Evolutionary conservation across 192 early-diverging fungal species (phyloP).

Genomic region (Pilaira anomala): DNA sequence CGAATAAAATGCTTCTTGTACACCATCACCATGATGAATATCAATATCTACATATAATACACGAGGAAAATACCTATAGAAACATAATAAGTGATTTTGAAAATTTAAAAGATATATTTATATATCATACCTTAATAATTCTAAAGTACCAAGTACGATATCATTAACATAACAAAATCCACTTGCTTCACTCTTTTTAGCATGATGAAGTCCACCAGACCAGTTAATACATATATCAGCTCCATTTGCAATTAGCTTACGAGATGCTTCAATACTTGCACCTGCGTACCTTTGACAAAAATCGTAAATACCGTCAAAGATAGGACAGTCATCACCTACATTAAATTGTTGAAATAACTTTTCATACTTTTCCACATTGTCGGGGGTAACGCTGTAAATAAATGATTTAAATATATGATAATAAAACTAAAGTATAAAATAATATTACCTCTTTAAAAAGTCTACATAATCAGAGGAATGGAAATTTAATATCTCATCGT

Average conservation of each 20-base stretch:
- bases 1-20: conserved; percentile 92
- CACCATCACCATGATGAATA: conserved; percentile 97
- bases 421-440: not conserved
- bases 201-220: conserved; percentile 97
- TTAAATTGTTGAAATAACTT: conserved; percentile 73
- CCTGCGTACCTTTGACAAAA: conserved; percentile 92
- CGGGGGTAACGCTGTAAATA: conserved; percentile 59
- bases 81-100: not conserved
- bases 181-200: conserved; percentile 79
- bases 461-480: conserved; percentile 96
- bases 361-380: conserved; percentile 58
- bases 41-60: conserved; percentile 98
- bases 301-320: conserved; percentile 96
- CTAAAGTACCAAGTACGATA: conserved; percentile 90
- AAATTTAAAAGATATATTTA: not conserved
- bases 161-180: conserved; percentile 99
- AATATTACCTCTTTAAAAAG: conserved; percentile 74
- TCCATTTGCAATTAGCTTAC: conserved; percentile 73
- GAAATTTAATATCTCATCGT: conserved; percentile 89
- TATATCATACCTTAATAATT: conserved; percentile 64
- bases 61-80: conserved; percentile 62
- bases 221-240: conserved; percentile 96
- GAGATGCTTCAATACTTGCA: conserved; percentile 88
- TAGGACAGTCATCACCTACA: conserved; percentile 96
- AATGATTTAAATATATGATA: not conserved